Conservation (phyloP, 2,329 filamentous ascomycete species). For the Cordyceps fumosorosea region DNA sequence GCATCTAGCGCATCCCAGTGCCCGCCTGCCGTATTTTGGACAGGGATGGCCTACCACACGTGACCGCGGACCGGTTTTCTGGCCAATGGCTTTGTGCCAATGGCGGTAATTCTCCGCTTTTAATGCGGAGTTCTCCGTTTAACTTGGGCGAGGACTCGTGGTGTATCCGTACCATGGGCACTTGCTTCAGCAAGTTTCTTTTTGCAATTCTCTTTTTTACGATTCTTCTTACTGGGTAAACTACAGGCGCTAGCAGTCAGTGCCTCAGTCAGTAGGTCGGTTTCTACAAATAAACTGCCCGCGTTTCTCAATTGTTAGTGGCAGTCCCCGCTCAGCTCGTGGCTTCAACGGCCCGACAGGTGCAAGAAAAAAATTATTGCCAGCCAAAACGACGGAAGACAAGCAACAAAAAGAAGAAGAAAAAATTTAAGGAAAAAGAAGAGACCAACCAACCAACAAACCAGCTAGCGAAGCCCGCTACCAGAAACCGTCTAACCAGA, state of each 20-base stretch:
- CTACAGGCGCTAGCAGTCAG: background rate
- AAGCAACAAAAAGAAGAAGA: background rate
- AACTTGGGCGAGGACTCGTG: background rate
- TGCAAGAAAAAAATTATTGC: background rate
- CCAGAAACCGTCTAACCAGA: background rate
- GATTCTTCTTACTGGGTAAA: background rate
- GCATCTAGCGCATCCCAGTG: background rate
- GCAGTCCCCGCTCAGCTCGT: slow-evolving; percentile 3
- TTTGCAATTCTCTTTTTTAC: background rate
- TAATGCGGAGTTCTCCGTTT: background rate
- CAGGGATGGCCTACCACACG: background rate
- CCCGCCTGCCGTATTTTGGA: background rate
- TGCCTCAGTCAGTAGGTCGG: background rate
- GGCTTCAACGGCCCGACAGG: slow-evolving; percentile 6
- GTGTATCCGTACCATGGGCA: too few species aligned
- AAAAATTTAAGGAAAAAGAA: background rate
- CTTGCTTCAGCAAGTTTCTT: background rate
- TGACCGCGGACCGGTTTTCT: background rate
- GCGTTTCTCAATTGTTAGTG: background rate
- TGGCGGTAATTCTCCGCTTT: background rate
- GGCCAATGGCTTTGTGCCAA: slow-evolving; percentile 1
- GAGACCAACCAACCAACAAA: background rate
- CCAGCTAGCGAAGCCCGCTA: background rate
- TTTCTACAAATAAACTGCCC: background rate
- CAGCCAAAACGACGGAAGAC: background rate